These are phyloP conservation scores for Glonium stellatum DNA, from an alignment of 495 filamentous ascomycete species.

Conservation along the genomic window DNA sequence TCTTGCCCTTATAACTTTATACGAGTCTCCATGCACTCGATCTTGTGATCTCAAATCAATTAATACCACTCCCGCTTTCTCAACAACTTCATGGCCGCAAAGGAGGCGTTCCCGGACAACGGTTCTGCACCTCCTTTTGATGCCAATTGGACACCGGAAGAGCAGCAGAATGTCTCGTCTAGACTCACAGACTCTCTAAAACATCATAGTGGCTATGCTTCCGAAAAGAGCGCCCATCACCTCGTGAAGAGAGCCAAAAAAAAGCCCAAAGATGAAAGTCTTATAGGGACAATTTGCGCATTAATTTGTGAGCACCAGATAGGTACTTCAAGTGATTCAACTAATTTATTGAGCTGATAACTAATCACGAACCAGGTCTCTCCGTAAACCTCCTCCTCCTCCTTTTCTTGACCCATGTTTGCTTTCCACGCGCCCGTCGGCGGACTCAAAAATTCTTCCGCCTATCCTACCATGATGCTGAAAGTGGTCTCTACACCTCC, in stretches of 20 bases:
- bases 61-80: background rate
- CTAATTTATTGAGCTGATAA: background rate
- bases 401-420: slow-evolving; percentile 67
- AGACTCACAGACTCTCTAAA: background rate
- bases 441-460: slow-evolving; percentile 78
- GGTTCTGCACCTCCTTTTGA: background rate
- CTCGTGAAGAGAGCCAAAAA: slow-evolving; percentile 4
- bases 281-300: slow-evolving; percentile 20
- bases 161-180: background rate
- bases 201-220: background rate
- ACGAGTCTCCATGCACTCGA: background rate
- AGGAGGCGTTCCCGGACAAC: slow-evolving; percentile 4
- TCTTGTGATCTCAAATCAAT: slow-evolving; percentile 4
- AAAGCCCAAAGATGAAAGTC: slow-evolving; percentile 20
- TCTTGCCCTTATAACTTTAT: background rate
- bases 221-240: background rate
- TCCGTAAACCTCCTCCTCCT: slow-evolving; percentile 71
- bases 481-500: slow-evolving; percentile 58
- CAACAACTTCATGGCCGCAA: slow-evolving; percentile 4
- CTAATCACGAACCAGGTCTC: slow-evolving; percentile 49
- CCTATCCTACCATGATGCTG: slow-evolving; percentile 70
- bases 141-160: slow-evolving; percentile 9
- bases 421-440: slow-evolving; percentile 68
- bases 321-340: slow-evolving; percentile 16
- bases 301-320: slow-evolving; percentile 32